These are phyloP conservation scores for Boletus tylopilopsis DNA, from an alignment of 768 basidiomycete genomes.

Conservation along the genomic window DNA sequence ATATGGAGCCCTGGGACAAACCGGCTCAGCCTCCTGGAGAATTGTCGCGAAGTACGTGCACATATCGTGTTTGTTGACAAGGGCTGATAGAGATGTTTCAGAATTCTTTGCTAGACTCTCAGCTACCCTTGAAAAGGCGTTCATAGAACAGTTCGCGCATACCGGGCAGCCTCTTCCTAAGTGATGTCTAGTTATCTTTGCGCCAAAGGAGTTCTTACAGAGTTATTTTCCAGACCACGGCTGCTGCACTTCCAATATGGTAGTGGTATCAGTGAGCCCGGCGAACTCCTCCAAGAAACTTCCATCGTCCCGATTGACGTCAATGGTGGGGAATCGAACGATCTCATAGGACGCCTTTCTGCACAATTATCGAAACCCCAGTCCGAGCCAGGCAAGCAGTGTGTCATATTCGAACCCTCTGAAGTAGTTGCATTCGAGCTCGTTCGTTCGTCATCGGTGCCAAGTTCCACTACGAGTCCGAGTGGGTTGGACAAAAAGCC, in stretches of 20 bases:
- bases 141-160: constrained; percentile 36
- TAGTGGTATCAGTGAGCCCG: constrained; percentile 34
- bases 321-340: constrained; percentile 42
- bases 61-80: not conserved
- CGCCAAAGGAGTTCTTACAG: constrained; percentile 3
- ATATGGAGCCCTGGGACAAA: constrained; percentile 38
- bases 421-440: constrained; percentile 61
- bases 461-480: constrained; percentile 10
- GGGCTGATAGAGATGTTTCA: constrained; percentile 23
- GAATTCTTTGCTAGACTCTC: constrained; percentile 49
- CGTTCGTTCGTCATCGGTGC: constrained; percentile 24
- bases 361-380: constrained; percentile 31
- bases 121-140: constrained; percentile 41
- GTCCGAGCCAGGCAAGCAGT: constrained; percentile 36
- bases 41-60: constrained; percentile 38
- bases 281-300: constrained; percentile 33
- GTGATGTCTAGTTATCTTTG: constrained; percentile 14
- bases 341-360: constrained; percentile 52
- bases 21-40: constrained; percentile 38
- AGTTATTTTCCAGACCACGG: constrained; percentile 25
- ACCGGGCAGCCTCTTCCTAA: constrained; percentile 31
- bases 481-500: constrained; percentile 26
- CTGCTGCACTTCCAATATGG: constrained; percentile 59
- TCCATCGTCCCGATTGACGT: constrained; percentile 52
- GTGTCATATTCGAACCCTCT: constrained; percentile 60